Percentiles rank a stretch among this genome's conserved stretches.
These are phyloP conservation scores for Phyllosticta citrichinensis DNA, from an alignment of 2,329 filamentous ascomycete species.

Conservation along the genomic window DNA sequence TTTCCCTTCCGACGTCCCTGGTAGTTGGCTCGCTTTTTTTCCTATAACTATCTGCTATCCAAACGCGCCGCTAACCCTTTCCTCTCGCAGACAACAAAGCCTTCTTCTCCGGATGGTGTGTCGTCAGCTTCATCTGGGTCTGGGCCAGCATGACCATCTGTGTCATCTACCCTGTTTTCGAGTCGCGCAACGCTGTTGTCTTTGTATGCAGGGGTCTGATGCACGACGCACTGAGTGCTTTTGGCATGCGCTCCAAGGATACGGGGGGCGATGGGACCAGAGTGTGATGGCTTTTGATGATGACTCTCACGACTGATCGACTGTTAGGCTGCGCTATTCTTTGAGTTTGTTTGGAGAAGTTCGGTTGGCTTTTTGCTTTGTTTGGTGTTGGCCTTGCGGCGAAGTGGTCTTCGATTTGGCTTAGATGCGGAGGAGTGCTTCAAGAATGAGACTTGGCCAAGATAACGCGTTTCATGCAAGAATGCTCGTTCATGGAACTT, in stretches of 20 bases:
- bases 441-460: too few species aligned
- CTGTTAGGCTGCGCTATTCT: too few species aligned
- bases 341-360: too few species aligned
- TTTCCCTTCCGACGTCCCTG: not conserved
- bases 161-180: slow-evolving; percentile 31
- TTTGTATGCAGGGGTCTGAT: not conserved
- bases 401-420: too few species aligned
- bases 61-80: not conserved
- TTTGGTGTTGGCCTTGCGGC: too few species aligned
- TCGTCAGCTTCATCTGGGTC: slow-evolving; percentile 33
- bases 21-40: too few species aligned
- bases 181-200: slow-evolving; percentile 12
- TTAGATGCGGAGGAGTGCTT: too few species aligned
- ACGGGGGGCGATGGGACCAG: not conserved
- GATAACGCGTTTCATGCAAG: too few species aligned
- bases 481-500: too few species aligned
- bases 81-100: slow-evolving; percentile 6
- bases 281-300: not conserved
- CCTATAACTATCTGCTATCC: not conserved
- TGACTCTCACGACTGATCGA: not conserved
- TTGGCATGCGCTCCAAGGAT: not conserved
- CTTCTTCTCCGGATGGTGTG: slow-evolving; percentile 31
- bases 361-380: too few species aligned
- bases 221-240: not conserved
- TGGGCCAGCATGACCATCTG: slow-evolving; percentile 30